Evolutionary conservation across 805 yeast genomes (phyloP).

Genomic region (Suhomyces canberraensis): DNA sequence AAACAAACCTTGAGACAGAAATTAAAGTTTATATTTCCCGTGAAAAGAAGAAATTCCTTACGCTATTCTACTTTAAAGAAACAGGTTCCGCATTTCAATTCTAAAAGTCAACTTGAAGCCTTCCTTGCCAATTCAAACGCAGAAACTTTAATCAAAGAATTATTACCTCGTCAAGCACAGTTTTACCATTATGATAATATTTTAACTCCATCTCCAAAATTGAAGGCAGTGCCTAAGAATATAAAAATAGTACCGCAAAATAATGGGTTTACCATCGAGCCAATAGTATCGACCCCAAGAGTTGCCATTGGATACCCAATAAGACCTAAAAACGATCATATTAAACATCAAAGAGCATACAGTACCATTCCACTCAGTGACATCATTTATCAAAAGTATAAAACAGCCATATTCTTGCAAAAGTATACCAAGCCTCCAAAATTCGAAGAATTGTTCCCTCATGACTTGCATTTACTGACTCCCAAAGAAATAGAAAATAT

Average conservation of each 20-base stretch:
- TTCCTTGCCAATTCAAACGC: conserved; percentile 19
- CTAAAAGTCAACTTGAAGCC: conserved; percentile 14
- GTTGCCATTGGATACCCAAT: not conserved
- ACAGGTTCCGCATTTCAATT: conserved; percentile 19
- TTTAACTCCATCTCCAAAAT: conserved; percentile 10
- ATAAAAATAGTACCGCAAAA: not conserved
- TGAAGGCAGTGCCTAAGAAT: not conserved
- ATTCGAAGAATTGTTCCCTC: conserved; percentile 28
- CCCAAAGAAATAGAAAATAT: conserved; percentile 25
- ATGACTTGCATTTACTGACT: conserved; percentile 19
- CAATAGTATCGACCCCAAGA: not conserved
- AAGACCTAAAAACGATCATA: not conserved
- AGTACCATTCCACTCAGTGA: conserved; percentile 14
- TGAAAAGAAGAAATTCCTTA: conserved; percentile 32
- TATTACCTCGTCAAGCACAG: conserved; percentile 28
- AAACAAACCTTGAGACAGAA: not conserved
- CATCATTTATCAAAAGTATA: conserved; percentile 27
- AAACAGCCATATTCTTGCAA: conserved; percentile 22
- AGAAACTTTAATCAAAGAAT: conserved; percentile 19
- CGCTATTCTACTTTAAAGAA: conserved; percentile 20
- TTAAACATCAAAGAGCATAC: not conserved
- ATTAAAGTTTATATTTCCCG: conserved; percentile 30
- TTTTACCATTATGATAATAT: conserved; percentile 21
- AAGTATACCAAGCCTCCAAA: conserved; percentile 21
- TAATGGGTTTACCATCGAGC: not conserved